phyloP scores from a whole-genome alignment of 139 green algal species.

The Ulvella scutata region DNA sequence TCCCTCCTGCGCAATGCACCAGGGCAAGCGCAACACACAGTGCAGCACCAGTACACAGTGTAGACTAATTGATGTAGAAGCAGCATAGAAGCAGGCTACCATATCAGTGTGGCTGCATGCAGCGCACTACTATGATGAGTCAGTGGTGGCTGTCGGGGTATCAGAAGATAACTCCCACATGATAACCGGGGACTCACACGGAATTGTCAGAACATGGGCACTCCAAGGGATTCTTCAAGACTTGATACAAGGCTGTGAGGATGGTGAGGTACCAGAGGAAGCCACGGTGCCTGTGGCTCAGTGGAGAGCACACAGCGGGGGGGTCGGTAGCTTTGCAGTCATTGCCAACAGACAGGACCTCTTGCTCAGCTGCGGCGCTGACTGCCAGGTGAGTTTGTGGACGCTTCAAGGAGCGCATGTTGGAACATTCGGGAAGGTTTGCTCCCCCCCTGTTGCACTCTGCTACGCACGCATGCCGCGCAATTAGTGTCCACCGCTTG shows the following conservation, averaged over 20 bases:
- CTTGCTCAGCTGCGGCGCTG: conserved; percentile 11
- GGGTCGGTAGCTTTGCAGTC: conserved; percentile 21
- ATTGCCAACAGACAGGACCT: conserved; percentile 6
- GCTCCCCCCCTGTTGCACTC: not conserved
- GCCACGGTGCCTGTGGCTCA: conserved; percentile 1
- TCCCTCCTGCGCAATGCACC: not conserved
- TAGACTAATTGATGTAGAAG: no score
- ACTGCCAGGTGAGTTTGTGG: conserved; percentile 18
- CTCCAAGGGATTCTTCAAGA: not conserved
- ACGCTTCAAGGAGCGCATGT: conserved; percentile 7
- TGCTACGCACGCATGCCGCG: not conserved
- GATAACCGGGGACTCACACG: not conserved
- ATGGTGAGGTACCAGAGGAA: not conserved
- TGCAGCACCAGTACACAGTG: not conserved
- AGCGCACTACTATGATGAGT: not conserved
- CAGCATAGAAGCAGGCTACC: no score
- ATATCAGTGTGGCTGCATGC: not conserved
- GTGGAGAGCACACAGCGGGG: conserved; percentile 17
- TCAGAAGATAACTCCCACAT: not conserved
- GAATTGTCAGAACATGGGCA: not conserved
- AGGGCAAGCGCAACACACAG: no score
- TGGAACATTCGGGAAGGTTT: conserved; percentile 14
- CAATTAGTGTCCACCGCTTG: not conserved
- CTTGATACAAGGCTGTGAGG: not conserved
- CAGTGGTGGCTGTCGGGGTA: not conserved